Base-by-base conservation (phyloP, 768 basidiomycete genomes). In the Suillus lakei region DNA sequence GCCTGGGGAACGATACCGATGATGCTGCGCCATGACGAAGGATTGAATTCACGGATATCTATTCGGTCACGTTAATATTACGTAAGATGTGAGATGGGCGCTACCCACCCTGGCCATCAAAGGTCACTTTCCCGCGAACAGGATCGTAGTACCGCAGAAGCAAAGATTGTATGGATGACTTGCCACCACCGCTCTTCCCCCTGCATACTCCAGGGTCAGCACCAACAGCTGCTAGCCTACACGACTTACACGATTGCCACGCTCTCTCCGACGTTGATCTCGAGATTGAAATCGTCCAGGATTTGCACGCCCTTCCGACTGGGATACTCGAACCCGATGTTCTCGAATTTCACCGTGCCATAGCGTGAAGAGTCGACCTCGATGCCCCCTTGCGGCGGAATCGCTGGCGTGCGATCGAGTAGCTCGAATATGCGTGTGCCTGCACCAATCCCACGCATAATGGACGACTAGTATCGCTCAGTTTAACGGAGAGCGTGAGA, bases 401-500 rank as follows among this genome's bases (percentile, higher is more conserved):
- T 92, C 38, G 85, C 85, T 18, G 96, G 92, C 36, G 81, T 78
- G 53, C 95, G 88, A 71, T 95, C 95, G 12, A 98, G 82, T 18
- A 99, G 86, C 68, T 96, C 95, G 76, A 99, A 99, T n/a, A 98
- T 91, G 26, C 97, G 91, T 0, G 87, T 86, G 21, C 95, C 94
- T 1, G 97, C 96, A 64, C 97, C 97, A 60, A 98, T 89, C 62
- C 94, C 97, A 61, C 95, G 94, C 97, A 99, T 99, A 63, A 99
- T 90, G 46, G 95, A 96, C 12, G 93, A 87, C 92, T 94, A 67
- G 32, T 23, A 34, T 51, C 38, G 30, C 41, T 23, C 60, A 68
- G 30, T 66, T 26, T 16, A 10, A 46, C 34, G 6, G 50, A 50
- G 8, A 16, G 21, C 10, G 15, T 16, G 38, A 43, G n/a, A 67